These are phyloP conservation scores for Teratosphaeria epicoccoides DNA, from an alignment of 2,329 filamentous ascomycete species.

Conservation along the genomic window DNA sequence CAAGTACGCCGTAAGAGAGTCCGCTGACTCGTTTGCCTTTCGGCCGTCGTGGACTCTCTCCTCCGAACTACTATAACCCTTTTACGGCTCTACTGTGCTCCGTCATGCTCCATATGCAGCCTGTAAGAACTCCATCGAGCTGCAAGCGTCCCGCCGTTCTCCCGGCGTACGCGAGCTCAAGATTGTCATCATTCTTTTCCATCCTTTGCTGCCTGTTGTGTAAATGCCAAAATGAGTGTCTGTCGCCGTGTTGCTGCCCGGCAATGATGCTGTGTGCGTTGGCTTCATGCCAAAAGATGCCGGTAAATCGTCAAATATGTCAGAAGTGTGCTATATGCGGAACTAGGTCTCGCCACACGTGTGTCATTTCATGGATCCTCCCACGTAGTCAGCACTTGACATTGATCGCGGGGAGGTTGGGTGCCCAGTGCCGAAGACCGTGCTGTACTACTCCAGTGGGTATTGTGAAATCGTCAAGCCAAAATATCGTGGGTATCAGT, in stretches of 20 bases:
- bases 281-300: background rate
- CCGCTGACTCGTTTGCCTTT: background rate
- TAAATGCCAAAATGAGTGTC: background rate
- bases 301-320: background rate
- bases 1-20: background rate
- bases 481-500: slow-evolving; percentile 3
- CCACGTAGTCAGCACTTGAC: slow-evolving; percentile 29
- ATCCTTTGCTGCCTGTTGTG: background rate
- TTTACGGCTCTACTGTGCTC: background rate
- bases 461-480: background rate
- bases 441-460: background rate
- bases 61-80: slow-evolving; percentile 4
- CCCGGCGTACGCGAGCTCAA: slow-evolving; percentile 19
- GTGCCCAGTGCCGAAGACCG: slow-evolving; percentile 24
- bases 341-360: background rate
- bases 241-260: background rate
- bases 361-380: slow-evolving; percentile 26
- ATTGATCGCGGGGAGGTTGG: slow-evolving; percentile 18
- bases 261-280: background rate
- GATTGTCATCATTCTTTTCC: slow-evolving; percentile 21
- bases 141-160: slow-evolving; percentile 5
- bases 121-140: slow-evolving; percentile 21
- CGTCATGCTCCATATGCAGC: background rate
- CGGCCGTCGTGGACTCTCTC: slow-evolving; percentile 2
- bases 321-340: slow-evolving; percentile 3